These are phyloP conservation scores for Arthroderma sp. DNA, from an alignment of 2,329 filamentous ascomycete genomes.

Conservation along the genomic window DNA sequence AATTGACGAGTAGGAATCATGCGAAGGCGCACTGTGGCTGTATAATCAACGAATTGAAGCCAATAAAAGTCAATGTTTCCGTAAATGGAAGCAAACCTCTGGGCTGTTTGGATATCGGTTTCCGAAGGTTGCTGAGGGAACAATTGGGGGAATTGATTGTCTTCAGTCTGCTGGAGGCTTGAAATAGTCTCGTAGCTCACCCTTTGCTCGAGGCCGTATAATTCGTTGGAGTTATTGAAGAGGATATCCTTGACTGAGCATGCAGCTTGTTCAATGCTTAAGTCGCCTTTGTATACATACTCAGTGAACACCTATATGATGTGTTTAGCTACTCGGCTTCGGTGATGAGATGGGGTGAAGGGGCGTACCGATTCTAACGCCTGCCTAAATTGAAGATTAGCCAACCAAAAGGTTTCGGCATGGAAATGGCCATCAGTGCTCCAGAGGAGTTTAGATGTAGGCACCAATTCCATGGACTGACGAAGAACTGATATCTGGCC, in stretches of 20 bases:
- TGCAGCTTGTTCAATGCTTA: constrained; percentile 51
- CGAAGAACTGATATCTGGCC: constrained; percentile 61
- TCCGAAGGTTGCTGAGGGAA: not conserved
- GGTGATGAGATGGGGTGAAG: not conserved
- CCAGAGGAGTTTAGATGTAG: constrained; percentile 64
- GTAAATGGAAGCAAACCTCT: constrained; percentile 31
- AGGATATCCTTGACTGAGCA: constrained; percentile 54
- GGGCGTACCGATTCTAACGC: constrained; percentile 50
- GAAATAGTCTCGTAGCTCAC: constrained; percentile 8
- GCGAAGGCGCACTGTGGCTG: constrained; percentile 54
- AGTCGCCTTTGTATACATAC: constrained; percentile 52
- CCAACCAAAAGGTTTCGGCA: constrained; percentile 64
- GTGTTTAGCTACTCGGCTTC: not conserved
- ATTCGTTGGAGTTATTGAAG: constrained; percentile 63
- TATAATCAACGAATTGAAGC: constrained; percentile 68
- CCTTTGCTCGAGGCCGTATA: constrained; percentile 51
- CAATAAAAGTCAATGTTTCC: constrained; percentile 53
- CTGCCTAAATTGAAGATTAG: constrained; percentile 59
- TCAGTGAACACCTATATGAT: constrained; percentile 49
- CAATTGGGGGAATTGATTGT: not conserved
- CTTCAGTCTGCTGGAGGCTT: not conserved
- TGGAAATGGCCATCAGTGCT: constrained; percentile 71
- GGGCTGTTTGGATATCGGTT: constrained; percentile 34
- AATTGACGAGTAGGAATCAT: constrained; percentile 54
- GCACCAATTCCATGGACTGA: constrained; percentile 63